Evolutionary conservation across 2,329 filamentous ascomycete species (phyloP).

Genomic region (Penicillium sp.): DNA sequence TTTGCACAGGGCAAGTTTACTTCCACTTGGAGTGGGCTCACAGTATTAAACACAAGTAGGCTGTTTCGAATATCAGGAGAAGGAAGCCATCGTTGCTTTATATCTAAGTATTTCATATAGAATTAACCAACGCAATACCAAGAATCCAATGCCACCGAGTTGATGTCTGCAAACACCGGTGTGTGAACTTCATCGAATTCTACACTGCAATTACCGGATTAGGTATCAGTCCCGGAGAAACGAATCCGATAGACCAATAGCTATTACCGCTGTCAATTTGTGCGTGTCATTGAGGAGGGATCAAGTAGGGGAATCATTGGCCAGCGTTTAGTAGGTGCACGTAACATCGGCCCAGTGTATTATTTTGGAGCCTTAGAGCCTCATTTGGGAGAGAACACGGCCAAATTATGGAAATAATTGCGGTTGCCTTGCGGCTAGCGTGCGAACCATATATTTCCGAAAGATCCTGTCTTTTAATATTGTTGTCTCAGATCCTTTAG

Average conservation of each 20-base stretch:
- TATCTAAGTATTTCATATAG: neutral
- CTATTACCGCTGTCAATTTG: neutral
- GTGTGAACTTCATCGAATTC: neutral
- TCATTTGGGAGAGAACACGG: neutral
- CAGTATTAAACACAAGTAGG: neutral
- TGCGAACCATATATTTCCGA: neutral
- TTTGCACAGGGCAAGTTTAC: neutral
- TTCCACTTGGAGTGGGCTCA: neutral
- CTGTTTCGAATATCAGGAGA: neutral
- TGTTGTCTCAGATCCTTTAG: neutral
- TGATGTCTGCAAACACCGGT: neutral
- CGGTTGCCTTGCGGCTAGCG: conserved; percentile 5
- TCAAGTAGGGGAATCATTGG: neutral
- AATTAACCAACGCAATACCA: neutral
- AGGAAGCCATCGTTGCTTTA: neutral
- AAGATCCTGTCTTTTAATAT: conserved; percentile 1
- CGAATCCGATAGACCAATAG: neutral
- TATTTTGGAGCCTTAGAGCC: neutral
- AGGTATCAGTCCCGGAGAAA: neutral
- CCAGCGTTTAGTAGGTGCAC: neutral
- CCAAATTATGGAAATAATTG: neutral
- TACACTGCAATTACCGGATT: neutral
- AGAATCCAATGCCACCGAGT: neutral
- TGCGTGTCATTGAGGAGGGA: neutral
- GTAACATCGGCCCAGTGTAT: neutral